phyloP scores from a whole-genome alignment of 2,329 filamentous ascomycete species.

The Botrytis cinerea region DNA sequence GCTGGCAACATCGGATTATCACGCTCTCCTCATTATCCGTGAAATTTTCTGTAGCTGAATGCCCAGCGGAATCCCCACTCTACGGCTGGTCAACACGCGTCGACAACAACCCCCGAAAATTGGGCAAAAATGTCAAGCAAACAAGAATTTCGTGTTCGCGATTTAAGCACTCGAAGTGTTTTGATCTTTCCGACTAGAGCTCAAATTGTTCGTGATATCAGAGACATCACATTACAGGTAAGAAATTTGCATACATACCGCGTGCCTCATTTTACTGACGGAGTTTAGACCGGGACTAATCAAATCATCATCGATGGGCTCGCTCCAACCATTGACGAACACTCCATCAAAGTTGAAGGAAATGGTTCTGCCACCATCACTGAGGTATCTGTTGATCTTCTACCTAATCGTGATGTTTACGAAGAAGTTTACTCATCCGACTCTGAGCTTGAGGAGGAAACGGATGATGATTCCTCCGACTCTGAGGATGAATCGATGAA shows the following conservation, averaged over 20 bases:
- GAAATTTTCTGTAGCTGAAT: not conserved
- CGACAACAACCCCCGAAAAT: conserved; percentile 2
- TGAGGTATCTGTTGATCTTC: conserved; percentile 61
- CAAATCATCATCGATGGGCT: conserved; percentile 58
- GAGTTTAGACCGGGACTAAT: conserved; percentile 51
- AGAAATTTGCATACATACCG: not conserved
- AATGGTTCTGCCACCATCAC: conserved; percentile 59
- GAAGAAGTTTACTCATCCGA: conserved; percentile 43
- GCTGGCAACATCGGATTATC: not conserved
- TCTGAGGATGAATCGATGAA: conserved; percentile 37
- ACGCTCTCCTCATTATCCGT: not conserved
- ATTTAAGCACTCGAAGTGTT: conserved; percentile 61
- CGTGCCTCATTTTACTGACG: not conserved
- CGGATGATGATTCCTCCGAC: conserved; percentile 39
- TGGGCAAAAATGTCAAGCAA: conserved; percentile 28
- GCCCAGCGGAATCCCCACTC: not conserved
- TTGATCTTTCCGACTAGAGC: conserved; percentile 63
- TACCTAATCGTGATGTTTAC: conserved; percentile 52
- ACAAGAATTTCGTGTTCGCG: conserved; percentile 56
- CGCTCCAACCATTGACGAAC: conserved; percentile 54
- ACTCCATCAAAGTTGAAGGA: conserved; percentile 62
- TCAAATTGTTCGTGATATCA: conserved; percentile 61
- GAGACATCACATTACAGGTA: conserved; percentile 49
- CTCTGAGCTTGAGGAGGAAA: conserved; percentile 41
- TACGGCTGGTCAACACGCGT: not conserved